phyloP scores from a whole-genome alignment of 2,329 filamentous ascomycete genomes.

The Trichophaea hybrida region DNA sequence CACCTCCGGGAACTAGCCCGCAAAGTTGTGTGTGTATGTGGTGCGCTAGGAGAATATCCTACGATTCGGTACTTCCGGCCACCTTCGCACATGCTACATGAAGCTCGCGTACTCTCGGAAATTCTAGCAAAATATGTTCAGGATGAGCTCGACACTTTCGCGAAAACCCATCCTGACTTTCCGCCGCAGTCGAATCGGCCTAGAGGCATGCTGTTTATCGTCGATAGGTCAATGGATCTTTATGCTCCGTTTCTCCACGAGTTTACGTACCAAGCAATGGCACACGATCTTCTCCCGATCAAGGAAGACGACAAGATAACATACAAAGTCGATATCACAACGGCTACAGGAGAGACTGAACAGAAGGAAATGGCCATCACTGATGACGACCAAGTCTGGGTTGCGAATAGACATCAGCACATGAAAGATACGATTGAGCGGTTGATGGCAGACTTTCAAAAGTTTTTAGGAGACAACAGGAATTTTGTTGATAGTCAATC shows the following conservation, averaged over 20 bases:
- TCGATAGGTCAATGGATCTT: conserved; percentile 85
- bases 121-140: conserved; percentile 86
- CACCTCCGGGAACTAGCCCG: conserved; percentile 79
- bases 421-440: conserved; percentile 98
- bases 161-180: conserved; percentile 69
- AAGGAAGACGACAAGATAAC: conserved; percentile 78
- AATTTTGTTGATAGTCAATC: conserved; percentile 48
- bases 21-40: conserved; percentile 81
- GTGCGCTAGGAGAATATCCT: conserved; percentile 84
- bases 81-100: conserved; percentile 52
- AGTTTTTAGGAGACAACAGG: conserved; percentile 78
- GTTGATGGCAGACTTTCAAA: conserved; percentile 81
- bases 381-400: conserved; percentile 89
- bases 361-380: conserved; percentile 82
- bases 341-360: conserved; percentile 64
- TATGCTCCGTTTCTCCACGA: conserved; percentile 81
- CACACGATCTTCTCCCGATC: conserved; percentile 78
- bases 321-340: conserved; percentile 44
- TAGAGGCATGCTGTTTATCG: conserved; percentile 68
- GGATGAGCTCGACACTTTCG: conserved; percentile 78
- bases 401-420: conserved; percentile 82
- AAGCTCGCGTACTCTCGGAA: conserved; percentile 73
- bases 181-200: conserved; percentile 58
- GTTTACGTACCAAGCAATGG: conserved; percentile 98
- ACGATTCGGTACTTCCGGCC: conserved; percentile 84